phyloP scores from a whole-genome alignment of 305 asterid genomes.

The Lippia alba region DNA sequence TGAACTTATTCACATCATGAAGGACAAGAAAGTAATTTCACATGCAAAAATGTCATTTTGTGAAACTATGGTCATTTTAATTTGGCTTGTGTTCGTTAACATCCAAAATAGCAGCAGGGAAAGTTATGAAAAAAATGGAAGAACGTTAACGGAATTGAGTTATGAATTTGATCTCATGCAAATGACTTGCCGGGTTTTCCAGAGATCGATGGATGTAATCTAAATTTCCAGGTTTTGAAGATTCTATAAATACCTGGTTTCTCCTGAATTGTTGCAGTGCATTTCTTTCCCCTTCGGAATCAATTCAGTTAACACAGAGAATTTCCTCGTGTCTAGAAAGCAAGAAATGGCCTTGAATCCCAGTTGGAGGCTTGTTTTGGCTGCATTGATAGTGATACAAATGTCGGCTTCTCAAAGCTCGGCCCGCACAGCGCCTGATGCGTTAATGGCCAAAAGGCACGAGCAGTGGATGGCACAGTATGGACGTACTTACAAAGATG shows the following conservation, averaged over 20 bases:
- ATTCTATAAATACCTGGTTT: slow-evolving; percentile 17
- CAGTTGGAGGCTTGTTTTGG: slow-evolving; percentile 30
- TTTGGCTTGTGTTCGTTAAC: not conserved
- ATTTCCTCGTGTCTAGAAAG: not conserved
- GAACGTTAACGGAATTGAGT: slow-evolving; percentile 19
- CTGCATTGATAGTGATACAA: slow-evolving; percentile 23
- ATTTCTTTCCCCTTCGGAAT: not conserved
- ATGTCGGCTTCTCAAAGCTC: slow-evolving; percentile 30
- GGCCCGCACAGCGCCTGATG: slow-evolving; percentile 32
- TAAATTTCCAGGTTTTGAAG: not conserved
- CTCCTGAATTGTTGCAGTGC: not conserved
- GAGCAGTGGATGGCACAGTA: slow-evolving; percentile 46
- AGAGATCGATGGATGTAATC: not conserved
- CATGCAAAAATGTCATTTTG: too few relatives aligned
- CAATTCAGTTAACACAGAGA: too few relatives aligned
- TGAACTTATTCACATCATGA: too few relatives aligned
- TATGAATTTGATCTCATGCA: slow-evolving; percentile 1
- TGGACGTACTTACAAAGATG: slow-evolving; percentile 48
- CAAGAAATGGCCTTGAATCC: slow-evolving; percentile 27
- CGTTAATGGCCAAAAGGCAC: slow-evolving; percentile 33
- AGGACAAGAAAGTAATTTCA: too few relatives aligned
- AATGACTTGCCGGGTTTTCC: slow-evolving; percentile 31
- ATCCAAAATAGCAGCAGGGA: not conserved
- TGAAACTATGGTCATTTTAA: not conserved
- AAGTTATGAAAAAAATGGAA: too few relatives aligned